A percentile compares a stretch with the other conserved stretches of the same genome.
Evolutionary conservation across 31 red algal genomes (phyloP).

Genomic region (Porphyra umbilicalis): DNA sequence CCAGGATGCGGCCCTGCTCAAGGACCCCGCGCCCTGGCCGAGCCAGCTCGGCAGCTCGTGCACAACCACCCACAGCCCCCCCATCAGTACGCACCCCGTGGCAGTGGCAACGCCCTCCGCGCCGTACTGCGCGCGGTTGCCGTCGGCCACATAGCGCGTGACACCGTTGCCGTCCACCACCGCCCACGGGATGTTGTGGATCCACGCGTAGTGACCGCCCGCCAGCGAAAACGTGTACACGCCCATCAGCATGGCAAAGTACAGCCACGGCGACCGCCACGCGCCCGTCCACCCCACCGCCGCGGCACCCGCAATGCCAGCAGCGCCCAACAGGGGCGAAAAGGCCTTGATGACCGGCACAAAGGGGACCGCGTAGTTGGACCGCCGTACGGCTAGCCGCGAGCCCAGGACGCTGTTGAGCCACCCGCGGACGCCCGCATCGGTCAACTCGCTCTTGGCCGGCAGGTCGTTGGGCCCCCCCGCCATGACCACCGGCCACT

Average conservation of each 20-base stretch:
- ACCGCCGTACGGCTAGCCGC: conserved; percentile 12
- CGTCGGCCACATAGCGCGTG: conserved; percentile 35
- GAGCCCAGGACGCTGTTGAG: conserved; percentile 34
- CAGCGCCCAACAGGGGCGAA: conserved; percentile 3
- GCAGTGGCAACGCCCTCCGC: conserved; percentile 67
- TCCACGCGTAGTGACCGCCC: conserved; percentile 73
- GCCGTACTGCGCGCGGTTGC: conserved; percentile 56
- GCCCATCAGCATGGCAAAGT: conserved; percentile 44
- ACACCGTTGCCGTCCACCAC: conserved; percentile 37
- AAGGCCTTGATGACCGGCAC: conserved; percentile 37
- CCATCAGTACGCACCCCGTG: conserved; percentile 52
- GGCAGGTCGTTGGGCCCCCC: conserved; percentile 24
- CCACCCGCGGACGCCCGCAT: conserved; percentile 29
- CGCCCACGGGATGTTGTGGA: conserved; percentile 48
- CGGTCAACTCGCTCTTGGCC: conserved; percentile 12
- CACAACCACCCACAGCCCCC: conserved; percentile 41
- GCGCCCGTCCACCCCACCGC: conserved; percentile 14
- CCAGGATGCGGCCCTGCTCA: not conserved
- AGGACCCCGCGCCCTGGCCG: not conserved
- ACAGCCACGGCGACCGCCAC: conserved; percentile 60
- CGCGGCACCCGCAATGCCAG: not conserved
- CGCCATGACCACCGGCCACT: conserved; percentile 20
- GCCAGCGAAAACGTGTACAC: conserved; percentile 74
- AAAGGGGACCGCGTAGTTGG: conserved; percentile 66
- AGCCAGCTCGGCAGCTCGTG: conserved; percentile 36